phyloP scores from a whole-genome alignment of 2,329 filamentous ascomycete species.

The Colletotrichum musicola region DNA sequence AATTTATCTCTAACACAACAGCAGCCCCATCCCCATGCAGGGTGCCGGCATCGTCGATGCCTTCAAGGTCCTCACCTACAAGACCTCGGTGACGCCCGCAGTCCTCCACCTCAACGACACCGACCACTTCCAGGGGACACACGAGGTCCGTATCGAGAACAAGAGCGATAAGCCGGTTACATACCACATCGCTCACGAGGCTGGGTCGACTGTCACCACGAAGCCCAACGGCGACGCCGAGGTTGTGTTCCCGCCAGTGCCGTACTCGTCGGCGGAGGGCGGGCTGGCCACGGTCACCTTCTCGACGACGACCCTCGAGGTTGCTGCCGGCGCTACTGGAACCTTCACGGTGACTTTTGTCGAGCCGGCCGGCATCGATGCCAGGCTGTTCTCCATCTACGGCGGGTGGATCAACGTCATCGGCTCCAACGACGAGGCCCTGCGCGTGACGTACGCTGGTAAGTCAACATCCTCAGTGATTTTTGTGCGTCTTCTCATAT shows the following conservation, averaged over 20 bases:
- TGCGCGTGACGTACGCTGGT: conserved; percentile 43
- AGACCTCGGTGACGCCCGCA: conserved; percentile 54
- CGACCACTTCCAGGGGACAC: conserved; percentile 61
- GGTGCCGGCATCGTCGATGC: conserved; percentile 71
- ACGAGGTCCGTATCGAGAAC: conserved; percentile 69
- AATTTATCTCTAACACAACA: fast-evolving
- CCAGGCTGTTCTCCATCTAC: conserved; percentile 42
- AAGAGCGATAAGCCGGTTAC: conserved; percentile 59
- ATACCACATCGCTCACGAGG: conserved; percentile 64
- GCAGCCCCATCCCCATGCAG: neutral
- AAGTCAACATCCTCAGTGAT: neutral
- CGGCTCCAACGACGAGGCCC: conserved; percentile 42
- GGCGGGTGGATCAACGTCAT: conserved; percentile 44
- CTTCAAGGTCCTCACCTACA: conserved; percentile 54
- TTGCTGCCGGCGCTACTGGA: conserved; percentile 55
- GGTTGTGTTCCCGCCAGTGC: conserved; percentile 56
- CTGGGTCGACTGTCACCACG: conserved; percentile 66
- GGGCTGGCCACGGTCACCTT: conserved; percentile 58
- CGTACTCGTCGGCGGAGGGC: conserved; percentile 44
- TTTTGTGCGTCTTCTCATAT: too few relatives aligned
- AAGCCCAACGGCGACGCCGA: conserved; percentile 48
- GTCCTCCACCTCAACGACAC: conserved; percentile 75
- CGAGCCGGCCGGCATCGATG: conserved; percentile 41
- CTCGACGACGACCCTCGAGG: conserved; percentile 55
- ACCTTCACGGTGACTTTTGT: conserved; percentile 60